These are phyloP conservation scores for Saururus chinensis DNA, from an alignment of 164 flowering plant genomes.

Conservation along the genomic window DNA sequence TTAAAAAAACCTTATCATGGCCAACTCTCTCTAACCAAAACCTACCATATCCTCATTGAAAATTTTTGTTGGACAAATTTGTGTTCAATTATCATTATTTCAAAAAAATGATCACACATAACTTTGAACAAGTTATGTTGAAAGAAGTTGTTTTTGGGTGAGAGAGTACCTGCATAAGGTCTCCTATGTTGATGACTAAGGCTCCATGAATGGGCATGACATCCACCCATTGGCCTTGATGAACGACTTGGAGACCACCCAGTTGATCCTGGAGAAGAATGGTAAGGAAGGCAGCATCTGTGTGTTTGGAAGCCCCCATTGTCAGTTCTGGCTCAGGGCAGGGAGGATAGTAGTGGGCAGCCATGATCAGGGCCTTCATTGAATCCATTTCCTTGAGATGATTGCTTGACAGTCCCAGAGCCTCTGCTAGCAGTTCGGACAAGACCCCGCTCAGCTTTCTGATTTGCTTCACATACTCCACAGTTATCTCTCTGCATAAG, in stretches of 20 bases:
- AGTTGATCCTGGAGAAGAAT: slow-evolving; percentile 19
- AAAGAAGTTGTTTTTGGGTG: background rate
- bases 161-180: slow-evolving; percentile 13
- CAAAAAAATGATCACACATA: no score
- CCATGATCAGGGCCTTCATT: slow-evolving; percentile 7
- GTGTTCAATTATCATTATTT: no score
- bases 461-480: slow-evolving; percentile 10
- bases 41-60: no score
- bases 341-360: slow-evolving; percentile 18
- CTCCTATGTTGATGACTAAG: slow-evolving; percentile 19
- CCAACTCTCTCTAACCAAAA: no score
- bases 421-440: slow-evolving; percentile 19
- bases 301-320: slow-evolving; percentile 17
- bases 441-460: slow-evolving; percentile 13
- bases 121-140: background rate
- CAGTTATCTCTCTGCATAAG: slow-evolving; percentile 11
- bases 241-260: slow-evolving; percentile 23
- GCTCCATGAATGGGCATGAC: slow-evolving; percentile 20
- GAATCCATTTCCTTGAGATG: slow-evolving; percentile 16
- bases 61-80: no score
- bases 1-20: no score
- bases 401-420: slow-evolving; percentile 21
- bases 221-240: slow-evolving; percentile 16
- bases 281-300: slow-evolving; percentile 19
- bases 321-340: slow-evolving; percentile 26